These are phyloP conservation scores for Grammothele lineata DNA, from an alignment of 768 basidiomycete species.

Conservation along the genomic window DNA sequence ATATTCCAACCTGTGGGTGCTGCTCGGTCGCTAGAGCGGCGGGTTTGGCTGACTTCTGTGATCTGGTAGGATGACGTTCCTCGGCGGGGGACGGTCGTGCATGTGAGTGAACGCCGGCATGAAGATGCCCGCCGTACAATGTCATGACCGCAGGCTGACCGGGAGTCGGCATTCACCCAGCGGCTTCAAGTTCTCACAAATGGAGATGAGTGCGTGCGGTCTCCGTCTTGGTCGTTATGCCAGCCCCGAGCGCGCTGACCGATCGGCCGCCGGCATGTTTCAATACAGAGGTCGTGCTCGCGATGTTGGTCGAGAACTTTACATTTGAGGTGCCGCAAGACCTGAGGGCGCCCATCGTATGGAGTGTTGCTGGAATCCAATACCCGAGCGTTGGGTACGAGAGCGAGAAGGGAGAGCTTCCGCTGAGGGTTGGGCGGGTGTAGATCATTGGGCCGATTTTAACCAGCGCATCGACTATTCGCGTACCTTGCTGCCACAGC, in stretches of 20 bases:
- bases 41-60: no score
- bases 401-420: neutral
- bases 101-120: no score
- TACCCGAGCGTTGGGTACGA: neutral
- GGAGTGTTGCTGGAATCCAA: neutral
- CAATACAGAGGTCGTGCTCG: constrained; percentile 1
- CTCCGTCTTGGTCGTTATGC: neutral
- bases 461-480: no score
- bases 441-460: no score
- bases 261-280: neutral
- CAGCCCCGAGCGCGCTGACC: no score
- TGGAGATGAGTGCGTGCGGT: constrained; percentile 10
- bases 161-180: neutral
- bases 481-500: no score
- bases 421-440: neutral
- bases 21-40: no score
- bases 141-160: neutral
- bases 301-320: neutral
- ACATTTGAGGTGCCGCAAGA: neutral
- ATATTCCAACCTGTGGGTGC: constrained; percentile 5
- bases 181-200: constrained; percentile 14
- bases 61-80: constrained; percentile 16
- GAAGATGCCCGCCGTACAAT: neutral
- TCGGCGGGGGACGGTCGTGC: constrained; percentile 13
- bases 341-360: neutral